Conservation (phyloP, 768 basidiomycete species). For the Antrodiella citrinella region DNA sequence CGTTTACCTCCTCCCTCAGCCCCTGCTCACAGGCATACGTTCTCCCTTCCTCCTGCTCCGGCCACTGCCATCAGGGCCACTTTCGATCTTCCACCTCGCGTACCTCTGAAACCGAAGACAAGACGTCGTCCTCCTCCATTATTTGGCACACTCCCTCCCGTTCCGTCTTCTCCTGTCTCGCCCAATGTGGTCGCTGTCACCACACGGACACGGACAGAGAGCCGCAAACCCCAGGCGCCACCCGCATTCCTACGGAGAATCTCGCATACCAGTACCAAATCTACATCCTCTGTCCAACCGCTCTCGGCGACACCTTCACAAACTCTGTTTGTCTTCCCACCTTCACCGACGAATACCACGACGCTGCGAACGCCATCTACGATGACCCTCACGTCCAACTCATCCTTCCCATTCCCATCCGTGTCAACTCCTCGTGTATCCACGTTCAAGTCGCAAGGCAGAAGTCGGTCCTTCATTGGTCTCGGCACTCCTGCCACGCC, state of each 20-base stretch:
- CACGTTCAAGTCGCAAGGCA: constrained; percentile 56
- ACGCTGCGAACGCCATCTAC: constrained; percentile 62
- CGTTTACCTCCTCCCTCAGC: constrained; percentile 20
- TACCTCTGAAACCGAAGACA: constrained; percentile 28
- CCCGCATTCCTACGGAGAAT: constrained; percentile 43
- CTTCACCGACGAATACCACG: constrained; percentile 48
- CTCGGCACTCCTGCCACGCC: constrained; percentile 60
- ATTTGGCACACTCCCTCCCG: constrained; percentile 55
- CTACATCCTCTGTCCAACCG: constrained; percentile 7
- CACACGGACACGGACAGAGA: constrained; percentile 37
- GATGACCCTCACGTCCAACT: constrained; percentile 69
- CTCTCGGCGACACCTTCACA: constrained; percentile 56
- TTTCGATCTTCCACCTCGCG: constrained; percentile 34
- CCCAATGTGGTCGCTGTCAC: constrained; percentile 35
- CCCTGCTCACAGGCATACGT: constrained; percentile 42
- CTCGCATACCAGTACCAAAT: constrained; percentile 12
- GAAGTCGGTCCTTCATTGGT: constrained; percentile 69
- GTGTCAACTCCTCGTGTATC: constrained; percentile 58
- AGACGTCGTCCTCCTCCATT: constrained; percentile 53
- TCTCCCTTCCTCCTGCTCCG: constrained; percentile 43
- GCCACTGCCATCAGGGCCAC: constrained; percentile 44
- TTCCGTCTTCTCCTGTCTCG: constrained; percentile 64
- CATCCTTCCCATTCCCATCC: constrained; percentile 48
- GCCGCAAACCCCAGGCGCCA: constrained; percentile 46
- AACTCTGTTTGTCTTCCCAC: constrained; percentile 82